These are phyloP conservation scores for Maudiozyma humilis DNA, from an alignment of 1,139 yeast genomes.

Conservation along the genomic window DNA sequence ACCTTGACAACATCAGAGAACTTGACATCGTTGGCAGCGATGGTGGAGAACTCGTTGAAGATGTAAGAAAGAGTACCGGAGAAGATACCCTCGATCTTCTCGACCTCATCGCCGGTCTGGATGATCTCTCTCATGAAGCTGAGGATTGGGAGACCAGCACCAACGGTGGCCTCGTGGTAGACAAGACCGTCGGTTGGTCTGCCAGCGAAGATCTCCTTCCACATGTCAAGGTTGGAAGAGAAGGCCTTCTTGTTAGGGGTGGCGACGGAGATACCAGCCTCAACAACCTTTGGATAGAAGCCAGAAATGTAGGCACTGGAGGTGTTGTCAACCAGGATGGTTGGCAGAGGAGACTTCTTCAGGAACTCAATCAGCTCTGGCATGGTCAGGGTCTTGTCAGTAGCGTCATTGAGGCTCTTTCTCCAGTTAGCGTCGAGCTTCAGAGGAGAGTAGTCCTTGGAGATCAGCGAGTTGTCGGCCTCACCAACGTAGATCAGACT, in stretches of 20 bases:
- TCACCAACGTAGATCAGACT: constrained; percentile 78
- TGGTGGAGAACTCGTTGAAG: constrained; percentile 82
- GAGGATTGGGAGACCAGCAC: constrained; percentile 94
- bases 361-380: constrained; percentile 56
- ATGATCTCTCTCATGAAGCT: constrained; percentile 81
- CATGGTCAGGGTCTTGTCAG: constrained; percentile 45
- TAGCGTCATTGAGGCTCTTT: constrained; percentile 39
- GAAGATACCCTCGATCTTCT: constrained; percentile 88
- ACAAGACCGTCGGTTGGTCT: constrained; percentile 59
- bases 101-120: constrained; percentile 85
- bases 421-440: constrained; percentile 51
- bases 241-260: constrained; percentile 98
- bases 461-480: constrained; percentile 57
- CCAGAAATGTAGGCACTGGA: constrained; percentile 72
- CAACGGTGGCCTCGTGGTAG: constrained; percentile 98
- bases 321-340: constrained; percentile 87
- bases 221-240: constrained; percentile 64
- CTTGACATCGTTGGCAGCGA: constrained; percentile 51
- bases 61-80: constrained; percentile 96
- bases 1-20: constrained; percentile 83
- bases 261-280: constrained; percentile 81
- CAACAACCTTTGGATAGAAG: constrained; percentile 64
- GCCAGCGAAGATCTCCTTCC: constrained; percentile 65
- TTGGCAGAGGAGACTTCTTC: constrained; percentile 59
- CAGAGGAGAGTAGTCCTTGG: constrained; percentile 63